Evolutionary conservation across 768 basidiomycete species (phyloP), one percentile per base, ranked within the genome.

Genomic region (Chlorophyllum brunneum): DNA sequence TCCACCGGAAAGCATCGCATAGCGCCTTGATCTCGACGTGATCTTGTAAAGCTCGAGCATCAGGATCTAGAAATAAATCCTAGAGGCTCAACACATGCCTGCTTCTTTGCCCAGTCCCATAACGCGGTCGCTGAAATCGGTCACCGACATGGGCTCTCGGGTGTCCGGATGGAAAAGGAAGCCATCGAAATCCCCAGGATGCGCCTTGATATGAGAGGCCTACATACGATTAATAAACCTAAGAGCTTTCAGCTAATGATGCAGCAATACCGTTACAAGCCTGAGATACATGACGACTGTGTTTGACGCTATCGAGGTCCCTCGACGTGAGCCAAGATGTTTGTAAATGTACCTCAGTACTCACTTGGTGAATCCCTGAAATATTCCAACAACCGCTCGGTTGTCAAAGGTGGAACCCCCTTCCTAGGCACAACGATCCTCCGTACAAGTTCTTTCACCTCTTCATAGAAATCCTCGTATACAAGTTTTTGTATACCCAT

Each of bases 51-150:
- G 22, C 27, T 31, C 22, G 27, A 15, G 3, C 16, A 30, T 47
- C 10, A 26, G 23, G 22, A 11, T 36, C 43, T 16, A 18, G 24
- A 24, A 10, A 5, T 9, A 23, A 2, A 30, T 24, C 18, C 29
- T 8, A 6, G 46, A 39, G 15, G 36, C 36, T 10, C 8, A 20
- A 34, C 43, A 37, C 69, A 50, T 56, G 83, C 88, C 90, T 40
- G 88, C 89, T 72, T 91, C 89, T 57, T 82, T 85, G 26, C 87
- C 85, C 26, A 80, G 79, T 54, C 95, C 89, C 20, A 97, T 92
- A 54, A 87, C 82, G 29, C 74, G 71, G 58, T 81, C 76, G 62
- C 92, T 94, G 65, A 95, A 97, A 4, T 78, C 77, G 3, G 75
- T 72, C 1, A 83, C 69, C 3, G 73, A 70, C 59, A 88, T 76